Conservation (phyloP, 192 early-diverging fungal species). For the Bifiguratus adelaidae region DNA sequence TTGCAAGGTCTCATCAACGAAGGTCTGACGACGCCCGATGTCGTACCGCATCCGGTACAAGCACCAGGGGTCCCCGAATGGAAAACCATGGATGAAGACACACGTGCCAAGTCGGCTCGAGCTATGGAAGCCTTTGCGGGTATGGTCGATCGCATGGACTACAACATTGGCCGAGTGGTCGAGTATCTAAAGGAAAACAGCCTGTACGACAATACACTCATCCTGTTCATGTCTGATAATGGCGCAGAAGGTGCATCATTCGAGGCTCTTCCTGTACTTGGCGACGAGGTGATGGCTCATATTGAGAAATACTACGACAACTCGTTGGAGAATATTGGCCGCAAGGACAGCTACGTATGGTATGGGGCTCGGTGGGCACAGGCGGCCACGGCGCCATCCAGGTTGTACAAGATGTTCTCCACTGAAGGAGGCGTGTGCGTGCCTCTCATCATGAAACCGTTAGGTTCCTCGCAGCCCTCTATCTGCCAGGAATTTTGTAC, state of each 20-base stretch:
- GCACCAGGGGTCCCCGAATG: background rate
- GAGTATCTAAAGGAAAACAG: background rate
- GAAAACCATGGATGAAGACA: background rate
- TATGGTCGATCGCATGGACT: constrained; percentile 4
- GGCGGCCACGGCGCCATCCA: constrained; percentile 6
- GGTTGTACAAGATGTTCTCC: constrained; percentile 7
- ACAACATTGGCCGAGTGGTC: constrained; percentile 3
- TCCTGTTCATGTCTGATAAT: constrained; percentile 2
- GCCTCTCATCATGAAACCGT: constrained; percentile 1
- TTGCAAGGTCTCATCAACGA: background rate
- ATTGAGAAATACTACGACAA: constrained; percentile 5
- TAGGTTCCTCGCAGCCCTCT: background rate
- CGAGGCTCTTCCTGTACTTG: background rate
- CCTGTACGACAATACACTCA: constrained; percentile 2
- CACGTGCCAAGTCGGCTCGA: background rate
- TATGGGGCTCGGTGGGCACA: constrained; percentile 2
- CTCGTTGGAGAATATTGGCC: constrained; percentile 2
- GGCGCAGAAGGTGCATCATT: constrained; percentile 2
- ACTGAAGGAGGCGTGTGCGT: constrained; percentile 3
- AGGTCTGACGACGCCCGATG: background rate
- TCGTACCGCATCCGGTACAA: background rate
- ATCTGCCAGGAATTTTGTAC: constrained; percentile 5
- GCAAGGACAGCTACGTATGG: constrained; percentile 2
- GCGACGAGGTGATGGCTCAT: background rate
- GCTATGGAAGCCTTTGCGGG: constrained; percentile 3